Evolutionary conservation across 441 rosid species (phyloP).

Genomic region (Arabidopsis lyrata): DNA sequence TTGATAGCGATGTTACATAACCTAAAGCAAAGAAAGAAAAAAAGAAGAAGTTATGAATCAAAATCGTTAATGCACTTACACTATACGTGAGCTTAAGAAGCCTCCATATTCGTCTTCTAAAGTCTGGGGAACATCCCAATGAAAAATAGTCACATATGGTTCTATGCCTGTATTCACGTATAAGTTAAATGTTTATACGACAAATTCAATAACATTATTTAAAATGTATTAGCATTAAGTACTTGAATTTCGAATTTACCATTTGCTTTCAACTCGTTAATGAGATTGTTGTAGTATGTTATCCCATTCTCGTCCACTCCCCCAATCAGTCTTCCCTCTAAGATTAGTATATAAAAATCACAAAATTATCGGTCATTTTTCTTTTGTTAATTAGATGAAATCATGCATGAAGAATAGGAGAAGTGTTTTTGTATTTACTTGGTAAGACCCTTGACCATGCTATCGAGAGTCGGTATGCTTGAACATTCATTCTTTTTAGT

Average conservation of each 20-base stretch:
- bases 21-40: not conserved
- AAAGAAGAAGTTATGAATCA: not conserved
- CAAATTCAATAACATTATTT: not conserved
- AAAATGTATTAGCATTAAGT: not conserved
- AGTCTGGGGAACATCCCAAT: constrained; percentile 19
- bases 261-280: constrained; percentile 35
- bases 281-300: constrained; percentile 41
- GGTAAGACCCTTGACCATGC: constrained; percentile 41
- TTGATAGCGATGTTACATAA: not conserved
- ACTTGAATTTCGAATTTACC: constrained; percentile 8
- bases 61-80: not conserved
- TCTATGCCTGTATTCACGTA: not conserved
- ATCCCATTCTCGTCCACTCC: constrained; percentile 36
- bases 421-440: constrained; percentile 11
- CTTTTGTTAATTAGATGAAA: not conserved
- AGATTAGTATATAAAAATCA: not conserved
- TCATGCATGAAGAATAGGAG: not conserved
- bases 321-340: constrained; percentile 11
- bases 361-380: not conserved
- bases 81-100: constrained; percentile 15
- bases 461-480: constrained; percentile 42
- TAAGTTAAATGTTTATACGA: not conserved
- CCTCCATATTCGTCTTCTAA: constrained; percentile 10
- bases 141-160: constrained; percentile 11
- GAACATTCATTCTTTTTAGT: constrained; percentile 25